Evolutionary conservation across 1,284 basidiomycete genomes (phyloP).

Genomic region (Boletus sp.): DNA sequence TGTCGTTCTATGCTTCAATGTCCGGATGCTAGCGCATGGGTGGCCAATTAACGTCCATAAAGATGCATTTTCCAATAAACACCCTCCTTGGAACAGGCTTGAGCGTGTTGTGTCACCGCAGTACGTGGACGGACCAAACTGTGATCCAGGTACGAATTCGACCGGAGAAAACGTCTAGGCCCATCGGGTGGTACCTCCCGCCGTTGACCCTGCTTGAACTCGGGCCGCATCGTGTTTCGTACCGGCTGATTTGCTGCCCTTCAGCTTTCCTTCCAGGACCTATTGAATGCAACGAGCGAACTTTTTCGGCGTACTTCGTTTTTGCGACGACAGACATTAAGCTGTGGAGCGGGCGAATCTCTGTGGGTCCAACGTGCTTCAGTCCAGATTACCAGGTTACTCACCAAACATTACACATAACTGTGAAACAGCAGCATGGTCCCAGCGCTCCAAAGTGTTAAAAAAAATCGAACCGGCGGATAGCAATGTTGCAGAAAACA

Average conservation of each 20-base stretch:
- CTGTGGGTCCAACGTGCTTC: conserved; percentile 31
- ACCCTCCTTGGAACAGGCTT: no score
- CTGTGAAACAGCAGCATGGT: conserved; percentile 72
- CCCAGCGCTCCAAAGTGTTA: conserved; percentile 67
- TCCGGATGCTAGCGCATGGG: no score
- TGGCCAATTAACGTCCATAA: no score
- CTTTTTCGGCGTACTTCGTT: not conserved
- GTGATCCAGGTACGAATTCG: no score
- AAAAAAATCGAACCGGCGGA: conserved; percentile 51
- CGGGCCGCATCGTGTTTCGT: conserved; percentile 67
- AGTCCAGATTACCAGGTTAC: not conserved
- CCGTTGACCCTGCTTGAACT: no score
- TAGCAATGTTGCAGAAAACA: not conserved
- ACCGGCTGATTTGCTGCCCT: conserved; percentile 85
- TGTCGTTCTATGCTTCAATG: no score
- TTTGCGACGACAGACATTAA: conserved; percentile 49
- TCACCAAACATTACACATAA: not conserved
- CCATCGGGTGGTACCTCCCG: no score
- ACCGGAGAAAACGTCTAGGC: no score
- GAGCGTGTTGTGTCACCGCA: not conserved
- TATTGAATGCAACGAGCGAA: conserved; percentile 30
- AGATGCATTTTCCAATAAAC: no score
- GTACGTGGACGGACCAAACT: no score
- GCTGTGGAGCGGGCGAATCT: conserved; percentile 68
- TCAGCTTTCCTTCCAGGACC: conserved; percentile 76